Evolutionary conservation across 2,329 filamentous ascomycete species (phyloP).

Genomic region (Colletotrichum kahawae): DNA sequence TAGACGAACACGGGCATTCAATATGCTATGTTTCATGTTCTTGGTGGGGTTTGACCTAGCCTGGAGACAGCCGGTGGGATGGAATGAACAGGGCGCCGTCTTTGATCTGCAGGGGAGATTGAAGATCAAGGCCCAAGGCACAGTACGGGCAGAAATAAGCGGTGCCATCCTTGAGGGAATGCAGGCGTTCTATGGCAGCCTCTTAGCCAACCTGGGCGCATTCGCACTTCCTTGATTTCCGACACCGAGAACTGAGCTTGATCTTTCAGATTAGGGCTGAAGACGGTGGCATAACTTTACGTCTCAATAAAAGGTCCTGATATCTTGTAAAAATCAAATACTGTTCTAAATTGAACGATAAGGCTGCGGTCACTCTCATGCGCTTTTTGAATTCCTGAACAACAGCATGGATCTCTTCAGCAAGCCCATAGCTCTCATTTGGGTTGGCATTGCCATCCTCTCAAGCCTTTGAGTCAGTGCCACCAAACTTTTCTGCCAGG

Average conservation of each 20-base stretch:
- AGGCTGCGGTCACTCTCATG: background rate
- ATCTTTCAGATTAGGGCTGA: background rate
- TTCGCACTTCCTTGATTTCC: background rate
- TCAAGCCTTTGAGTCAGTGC: background rate
- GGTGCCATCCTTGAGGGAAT: background rate
- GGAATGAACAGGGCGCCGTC: background rate
- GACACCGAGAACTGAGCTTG: background rate
- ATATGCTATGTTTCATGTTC: background rate
- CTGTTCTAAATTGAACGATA: background rate
- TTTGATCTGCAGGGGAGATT: background rate
- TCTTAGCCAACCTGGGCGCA: background rate
- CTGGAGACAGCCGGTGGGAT: background rate
- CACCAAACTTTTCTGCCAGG: background rate
- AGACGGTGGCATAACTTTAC: background rate
- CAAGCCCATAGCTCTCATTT: background rate
- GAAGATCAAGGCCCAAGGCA: background rate
- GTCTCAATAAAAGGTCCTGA: background rate
- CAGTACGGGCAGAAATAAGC: background rate
- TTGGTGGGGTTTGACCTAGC: background rate
- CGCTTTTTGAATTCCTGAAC: background rate
- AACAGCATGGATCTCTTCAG: background rate
- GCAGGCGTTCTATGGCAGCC: background rate
- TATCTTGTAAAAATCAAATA: background rate
- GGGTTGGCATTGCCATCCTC: background rate
- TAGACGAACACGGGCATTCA: background rate